These are phyloP conservation scores for Aspergillus kassunensis DNA, from an alignment of 495 filamentous ascomycete species.

Conservation along the genomic window DNA sequence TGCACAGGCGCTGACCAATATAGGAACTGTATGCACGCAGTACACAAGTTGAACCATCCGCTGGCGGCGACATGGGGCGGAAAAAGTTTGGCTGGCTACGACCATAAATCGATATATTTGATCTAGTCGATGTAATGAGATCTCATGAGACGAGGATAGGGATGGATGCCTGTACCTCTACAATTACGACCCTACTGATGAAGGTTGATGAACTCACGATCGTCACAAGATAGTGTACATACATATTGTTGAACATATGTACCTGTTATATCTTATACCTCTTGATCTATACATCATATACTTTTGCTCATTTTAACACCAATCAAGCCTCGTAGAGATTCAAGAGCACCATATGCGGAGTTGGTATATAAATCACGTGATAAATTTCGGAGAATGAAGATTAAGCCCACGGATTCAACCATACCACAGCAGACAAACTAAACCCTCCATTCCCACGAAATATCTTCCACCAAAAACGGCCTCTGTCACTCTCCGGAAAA, in stretches of 20 bases:
- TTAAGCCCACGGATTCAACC: too few relatives aligned
- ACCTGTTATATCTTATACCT: conserved; percentile 4
- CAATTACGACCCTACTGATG: conserved; percentile 9
- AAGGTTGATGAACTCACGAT: conserved; percentile 21
- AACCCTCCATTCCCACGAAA: too few relatives aligned
- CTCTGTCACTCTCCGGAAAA: too few relatives aligned
- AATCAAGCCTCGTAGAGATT: too few relatives aligned
- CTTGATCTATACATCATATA: not conserved
- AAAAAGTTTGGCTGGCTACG: conserved; percentile 47
- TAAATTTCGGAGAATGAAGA: not conserved
- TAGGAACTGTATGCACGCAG: conserved; percentile 46
- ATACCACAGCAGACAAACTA: too few relatives aligned
- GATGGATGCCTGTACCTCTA: not conserved
- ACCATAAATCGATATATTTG: conserved; percentile 15
- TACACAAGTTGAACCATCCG: conserved; percentile 42
- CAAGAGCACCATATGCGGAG: too few relatives aligned
- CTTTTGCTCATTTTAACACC: not conserved
- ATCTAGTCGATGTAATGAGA: conserved; percentile 9
- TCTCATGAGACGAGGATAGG: conserved; percentile 2
- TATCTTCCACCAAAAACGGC: too few relatives aligned
- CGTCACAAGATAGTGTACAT: conserved; percentile 25
- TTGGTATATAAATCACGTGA: not conserved
- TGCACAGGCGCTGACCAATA: conserved; percentile 13
- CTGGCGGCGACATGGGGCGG: conserved; percentile 34
- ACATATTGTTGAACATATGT: conserved; percentile 14